phyloP scores from a whole-genome alignment of 371 early-diverging fungal species.

The Mucor indicus region DNA sequence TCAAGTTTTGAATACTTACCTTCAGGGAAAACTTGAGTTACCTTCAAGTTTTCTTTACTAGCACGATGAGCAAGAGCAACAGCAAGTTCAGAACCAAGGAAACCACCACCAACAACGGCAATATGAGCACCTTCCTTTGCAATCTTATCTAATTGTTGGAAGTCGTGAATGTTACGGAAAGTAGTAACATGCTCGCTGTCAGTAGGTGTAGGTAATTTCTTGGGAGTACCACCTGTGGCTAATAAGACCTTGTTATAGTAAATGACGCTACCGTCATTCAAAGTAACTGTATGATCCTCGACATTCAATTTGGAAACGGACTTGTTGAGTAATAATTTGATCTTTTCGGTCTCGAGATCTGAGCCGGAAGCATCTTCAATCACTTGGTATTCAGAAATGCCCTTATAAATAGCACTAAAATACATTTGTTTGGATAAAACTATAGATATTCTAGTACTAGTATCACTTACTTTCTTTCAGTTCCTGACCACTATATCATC shows the following conservation, averaged over 20 bases:
- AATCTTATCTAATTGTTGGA: conserved; percentile 49
- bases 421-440: too few relatives aligned
- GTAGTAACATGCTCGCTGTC: conserved; percentile 49
- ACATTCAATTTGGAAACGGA: conserved; percentile 56
- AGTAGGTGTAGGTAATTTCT: conserved; percentile 37
- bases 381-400: conserved; percentile 36
- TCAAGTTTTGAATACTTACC: conserved; percentile 16
- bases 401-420: conserved; percentile 37
- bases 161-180: conserved; percentile 66
- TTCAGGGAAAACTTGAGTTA: conserved; percentile 75
- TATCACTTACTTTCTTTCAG: conserved; percentile 49
- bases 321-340: conserved; percentile 50
- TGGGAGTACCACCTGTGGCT: conserved; percentile 75
- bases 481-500: conserved; percentile 59
- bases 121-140: conserved; percentile 56
- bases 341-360: conserved; percentile 36
- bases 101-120: conserved; percentile 75
- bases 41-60: conserved; percentile 49
- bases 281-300: conserved; percentile 59
- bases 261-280: conserved; percentile 56
- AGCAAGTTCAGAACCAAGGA: conserved; percentile 74
- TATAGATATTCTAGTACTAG: neutral
- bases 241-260: conserved; percentile 70
- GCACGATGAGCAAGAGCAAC: conserved; percentile 63
- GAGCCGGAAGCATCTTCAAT: conserved; percentile 42